Evolutionary conservation across 768 basidiomycete genomes (phyloP), one percentile per base, ranked within the genome.

Genomic region (Lentinula edodes): DNA sequence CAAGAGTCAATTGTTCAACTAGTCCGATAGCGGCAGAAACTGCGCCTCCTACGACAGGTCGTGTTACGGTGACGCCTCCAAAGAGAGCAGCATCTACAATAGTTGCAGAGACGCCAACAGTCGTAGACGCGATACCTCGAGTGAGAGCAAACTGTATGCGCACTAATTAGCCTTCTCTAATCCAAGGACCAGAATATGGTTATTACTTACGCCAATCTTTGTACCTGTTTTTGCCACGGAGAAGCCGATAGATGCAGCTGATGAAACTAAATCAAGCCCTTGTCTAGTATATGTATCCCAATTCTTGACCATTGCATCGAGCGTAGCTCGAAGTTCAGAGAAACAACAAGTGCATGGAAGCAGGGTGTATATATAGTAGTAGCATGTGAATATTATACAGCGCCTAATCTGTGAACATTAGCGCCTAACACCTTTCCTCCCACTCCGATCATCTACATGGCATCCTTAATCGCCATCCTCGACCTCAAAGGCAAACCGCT

Each of bases 401-500:
- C 46, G 46, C 46, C 20, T 48, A 48, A 20, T 20, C 3, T 20
- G 20, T 48, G 15, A 51, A 16, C 23, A 15, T 20, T 16, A 18
- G 16, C 8, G 10, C 34, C 36, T 7, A 13, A 10, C 52, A 34
- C 53, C 12, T 54, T 41, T 48, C 46, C 46, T 12, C 20, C 20
- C 23, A 18, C 46, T 12, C 6, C 9, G 18, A 48, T 20, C 46
- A 48, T 23, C 46, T 48, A 28, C 28, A 82, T 84, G 80, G 83
- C 82, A 48, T 79, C 77, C 63, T 80, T 95, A 58, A 88, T 98
- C 63, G 94, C 95, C 41, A 95, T 98, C 68, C 90, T 98, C 68
- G 96, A 98, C 75, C 87, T 98, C 74, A 99, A 98, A 78, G 96
- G 96, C 70, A 99, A 99, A 67, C 93, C 96, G 7, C 82, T 98